Conservation (phyloP, 495 filamentous ascomycete species). For the Aspergillus affinis region DNA sequence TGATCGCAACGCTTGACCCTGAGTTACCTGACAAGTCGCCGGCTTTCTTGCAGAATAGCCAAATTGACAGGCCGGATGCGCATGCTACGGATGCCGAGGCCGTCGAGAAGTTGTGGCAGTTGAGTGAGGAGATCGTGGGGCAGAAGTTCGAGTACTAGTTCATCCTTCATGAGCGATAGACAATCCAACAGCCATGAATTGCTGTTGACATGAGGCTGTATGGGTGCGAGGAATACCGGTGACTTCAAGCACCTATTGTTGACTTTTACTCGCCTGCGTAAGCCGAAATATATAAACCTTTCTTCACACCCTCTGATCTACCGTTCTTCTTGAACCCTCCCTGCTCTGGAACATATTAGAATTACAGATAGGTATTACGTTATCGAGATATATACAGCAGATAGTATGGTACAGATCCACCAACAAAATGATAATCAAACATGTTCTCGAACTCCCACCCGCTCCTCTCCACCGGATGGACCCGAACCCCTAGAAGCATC, state of each 20-base stretch:
- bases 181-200: too few species aligned
- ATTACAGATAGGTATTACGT: not conserved
- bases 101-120: slow-evolving; percentile 45
- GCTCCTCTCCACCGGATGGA: not conserved
- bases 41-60: not conserved
- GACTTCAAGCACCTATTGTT: too few species aligned
- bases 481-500: not conserved
- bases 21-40: slow-evolving; percentile 6
- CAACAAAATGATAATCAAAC: not conserved
- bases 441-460: not conserved
- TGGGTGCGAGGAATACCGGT: too few species aligned
- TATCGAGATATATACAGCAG: not conserved
- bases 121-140: slow-evolving; percentile 43
- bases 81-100: slow-evolving; percentile 37
- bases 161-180: not conserved
- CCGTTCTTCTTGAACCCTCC: too few species aligned
- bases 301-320: too few species aligned
- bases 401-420: too few species aligned
- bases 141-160: slow-evolving; percentile 11
- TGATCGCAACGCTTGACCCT: not conserved
- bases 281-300: too few species aligned
- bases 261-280: too few species aligned
- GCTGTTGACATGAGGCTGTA: too few species aligned
- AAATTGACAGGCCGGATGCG: slow-evolving; percentile 30
- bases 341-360: too few species aligned